Base-by-base conservation (phyloP, 495 filamentous ascomycete genomes). In the Lasiosphaeria hispida region DNA sequence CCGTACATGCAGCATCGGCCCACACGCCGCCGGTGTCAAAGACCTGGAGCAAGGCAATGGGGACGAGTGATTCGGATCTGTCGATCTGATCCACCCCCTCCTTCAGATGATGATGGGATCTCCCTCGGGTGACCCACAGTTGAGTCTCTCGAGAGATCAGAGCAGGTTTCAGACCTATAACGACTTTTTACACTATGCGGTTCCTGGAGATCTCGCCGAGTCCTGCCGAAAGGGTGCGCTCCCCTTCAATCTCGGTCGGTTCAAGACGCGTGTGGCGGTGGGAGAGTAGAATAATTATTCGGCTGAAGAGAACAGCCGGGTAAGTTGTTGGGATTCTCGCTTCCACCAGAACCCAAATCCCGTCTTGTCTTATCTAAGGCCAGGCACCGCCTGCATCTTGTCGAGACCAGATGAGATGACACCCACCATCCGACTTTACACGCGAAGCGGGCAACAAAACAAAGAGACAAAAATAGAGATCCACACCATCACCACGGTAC, bases 11-110 rank as follows among this genome's bases (percentile, higher is more conserved):
- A 19, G 17, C 11, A 13, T 30, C 30, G 45, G 36, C 10, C 23
- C 47, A 56, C 41, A 47, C 41, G 17, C n/a, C 53, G n/a, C 19
- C 14, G 17, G 57, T 44, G 35, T 44, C 33, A 13, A 47, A 54
- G 7, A 57, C 23, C 5, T 30, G 23, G 23, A 7, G 43, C 42
- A 45, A 11, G 43, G 17, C 3, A 10, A 11, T 40, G 34, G 10
- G 10, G 17, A 56, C 13, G 2, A n/a, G 11, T 17, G 36, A 38
- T 10, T 53, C 43, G 30, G 59, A 52, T 42, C 44, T 36, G 48
- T 48, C 49, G 53, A 57, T 63, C 53, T 30, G 44, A 43, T 58
- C 39, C 42, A 7, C 56, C 39, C 17, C 14, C 39, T 13, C 30
- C 53, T 47, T 48, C 53, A 55, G 53, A 48, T 35, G 53, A 38